phyloP scores from a whole-genome alignment of 2,329 filamentous ascomycete genomes.

The Beauveria sp. region DNA sequence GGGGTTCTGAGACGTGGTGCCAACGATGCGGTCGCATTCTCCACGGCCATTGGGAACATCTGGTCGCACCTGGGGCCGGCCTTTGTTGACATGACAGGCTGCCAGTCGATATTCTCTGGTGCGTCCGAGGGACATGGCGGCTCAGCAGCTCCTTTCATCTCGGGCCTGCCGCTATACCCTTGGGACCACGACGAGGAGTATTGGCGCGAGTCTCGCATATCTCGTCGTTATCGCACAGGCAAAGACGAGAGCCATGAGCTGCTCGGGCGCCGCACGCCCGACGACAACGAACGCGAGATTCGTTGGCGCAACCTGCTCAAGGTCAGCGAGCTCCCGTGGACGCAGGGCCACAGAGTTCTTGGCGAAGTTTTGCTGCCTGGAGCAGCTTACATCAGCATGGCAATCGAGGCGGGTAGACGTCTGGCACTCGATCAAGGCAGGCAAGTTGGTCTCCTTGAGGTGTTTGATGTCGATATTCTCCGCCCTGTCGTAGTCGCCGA shows the following conservation, averaged over 20 bases:
- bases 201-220: slow-evolving; percentile 19
- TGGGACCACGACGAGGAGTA: slow-evolving; percentile 24
- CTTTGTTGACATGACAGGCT: background rate
- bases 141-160: slow-evolving; percentile 24
- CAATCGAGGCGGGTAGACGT: slow-evolving; percentile 30
- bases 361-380: slow-evolving; percentile 37
- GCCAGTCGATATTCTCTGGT: background rate
- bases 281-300: slow-evolving; percentile 19
- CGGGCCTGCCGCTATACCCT: slow-evolving; percentile 22
- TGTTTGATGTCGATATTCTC: slow-evolving; percentile 3
- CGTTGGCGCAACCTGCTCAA: slow-evolving; percentile 41
- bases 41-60: background rate
- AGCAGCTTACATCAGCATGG: slow-evolving; percentile 35
- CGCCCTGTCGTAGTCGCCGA: background rate
- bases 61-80: background rate
- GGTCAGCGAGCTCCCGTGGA: slow-evolving; percentile 42
- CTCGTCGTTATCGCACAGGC: slow-evolving; percentile 28
- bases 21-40: slow-evolving; percentile 24
- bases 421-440: background rate
- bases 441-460: slow-evolving; percentile 3
- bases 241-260: slow-evolving; percentile 30
- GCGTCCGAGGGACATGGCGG: too few species aligned
- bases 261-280: slow-evolving; percentile 26
- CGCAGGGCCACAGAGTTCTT: slow-evolving; percentile 48
- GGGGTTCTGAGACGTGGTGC: slow-evolving; percentile 33